Conservation (phyloP, 352 stramenopile species). For the Phytophthora kernoviae region DNA sequence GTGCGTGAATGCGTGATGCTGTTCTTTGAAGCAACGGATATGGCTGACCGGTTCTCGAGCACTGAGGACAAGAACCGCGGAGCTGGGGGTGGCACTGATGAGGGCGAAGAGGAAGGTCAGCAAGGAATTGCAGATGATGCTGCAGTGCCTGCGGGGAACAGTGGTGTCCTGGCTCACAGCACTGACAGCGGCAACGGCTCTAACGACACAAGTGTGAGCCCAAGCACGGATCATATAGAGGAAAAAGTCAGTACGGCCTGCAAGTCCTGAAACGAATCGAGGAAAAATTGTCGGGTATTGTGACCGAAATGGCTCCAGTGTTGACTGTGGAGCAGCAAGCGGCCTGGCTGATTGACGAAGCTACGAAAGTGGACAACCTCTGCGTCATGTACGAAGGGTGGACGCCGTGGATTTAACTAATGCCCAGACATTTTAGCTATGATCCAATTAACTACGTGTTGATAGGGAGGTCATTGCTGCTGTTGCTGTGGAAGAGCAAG, state of each 20-base stretch:
- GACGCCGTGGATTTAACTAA: constrained; percentile 85
- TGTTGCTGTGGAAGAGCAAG: constrained; percentile 42
- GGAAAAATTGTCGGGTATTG: constrained; percentile 68
- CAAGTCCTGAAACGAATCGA: constrained; percentile 78
- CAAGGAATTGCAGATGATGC: constrained; percentile 8
- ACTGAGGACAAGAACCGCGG: constrained; percentile 14
- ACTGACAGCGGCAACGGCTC: constrained; percentile 16
- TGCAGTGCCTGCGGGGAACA: constrained; percentile 6
- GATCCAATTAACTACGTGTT: constrained; percentile 11
- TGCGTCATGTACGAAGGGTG: constrained; percentile 91
- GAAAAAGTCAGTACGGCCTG: constrained; percentile 60
- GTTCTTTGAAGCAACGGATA: constrained; percentile 73
- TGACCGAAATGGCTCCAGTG: constrained; percentile 41
- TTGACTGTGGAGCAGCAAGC: constrained; percentile 77
- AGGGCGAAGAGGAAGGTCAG: constrained; percentile 20
- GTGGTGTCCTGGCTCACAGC: constrained; percentile 11
- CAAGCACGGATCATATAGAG: constrained; percentile 7
- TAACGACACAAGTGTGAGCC: constrained; percentile 4
- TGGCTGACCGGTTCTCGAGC: constrained; percentile 62
- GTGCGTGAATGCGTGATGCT: constrained; percentile 53
- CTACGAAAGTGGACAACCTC: constrained; percentile 82
- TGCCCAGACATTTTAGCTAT: no score
- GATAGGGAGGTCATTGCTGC: constrained; percentile 31
- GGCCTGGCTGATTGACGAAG: constrained; percentile 80
- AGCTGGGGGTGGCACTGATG: constrained; percentile 4